phyloP scores from a whole-genome alignment of 129 eudicot species.

The Heracleum sosnowskyi region DNA sequence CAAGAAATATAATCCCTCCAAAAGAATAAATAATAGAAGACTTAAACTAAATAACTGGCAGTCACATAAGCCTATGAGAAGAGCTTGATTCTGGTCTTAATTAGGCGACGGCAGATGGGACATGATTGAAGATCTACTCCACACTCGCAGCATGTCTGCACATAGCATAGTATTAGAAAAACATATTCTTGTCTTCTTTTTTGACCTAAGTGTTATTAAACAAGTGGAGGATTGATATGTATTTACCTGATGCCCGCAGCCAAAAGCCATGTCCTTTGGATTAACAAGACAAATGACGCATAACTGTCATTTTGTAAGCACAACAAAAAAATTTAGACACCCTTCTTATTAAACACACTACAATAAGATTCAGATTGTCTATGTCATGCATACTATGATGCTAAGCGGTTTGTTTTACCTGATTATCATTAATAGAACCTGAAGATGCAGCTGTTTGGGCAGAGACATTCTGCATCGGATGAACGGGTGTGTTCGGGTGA shows the following conservation, averaged over 20 bases:
- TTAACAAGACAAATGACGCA: constrained; percentile 48
- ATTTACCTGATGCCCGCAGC: constrained; percentile 76
- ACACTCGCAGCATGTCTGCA: constrained; percentile 65
- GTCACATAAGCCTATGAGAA: background rate
- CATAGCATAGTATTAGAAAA: constrained; percentile 1
- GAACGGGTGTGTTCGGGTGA: constrained; percentile 12
- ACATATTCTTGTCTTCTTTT: background rate
- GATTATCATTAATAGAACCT: constrained; percentile 28
- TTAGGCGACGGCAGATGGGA: constrained; percentile 47
- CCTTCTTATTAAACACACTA: background rate
- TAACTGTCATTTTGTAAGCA: constrained; percentile 21
- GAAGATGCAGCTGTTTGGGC: constrained; percentile 26
- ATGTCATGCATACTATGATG: background rate
- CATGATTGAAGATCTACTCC: constrained; percentile 44
- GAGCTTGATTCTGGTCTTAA: constrained; percentile 45
- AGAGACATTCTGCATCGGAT: constrained; percentile 15
- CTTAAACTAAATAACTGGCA: background rate
- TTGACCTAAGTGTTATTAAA: background rate
- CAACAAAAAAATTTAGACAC: background rate
- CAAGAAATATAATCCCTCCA: background rate
- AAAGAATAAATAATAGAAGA: background rate
- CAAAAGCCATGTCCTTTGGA: constrained; percentile 57
- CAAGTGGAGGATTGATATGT: background rate
- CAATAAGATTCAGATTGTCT: background rate
- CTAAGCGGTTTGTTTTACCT: constrained; percentile 22